phyloP scores from a whole-genome alignment of 345 rosid species.

The Psidium guajava region DNA sequence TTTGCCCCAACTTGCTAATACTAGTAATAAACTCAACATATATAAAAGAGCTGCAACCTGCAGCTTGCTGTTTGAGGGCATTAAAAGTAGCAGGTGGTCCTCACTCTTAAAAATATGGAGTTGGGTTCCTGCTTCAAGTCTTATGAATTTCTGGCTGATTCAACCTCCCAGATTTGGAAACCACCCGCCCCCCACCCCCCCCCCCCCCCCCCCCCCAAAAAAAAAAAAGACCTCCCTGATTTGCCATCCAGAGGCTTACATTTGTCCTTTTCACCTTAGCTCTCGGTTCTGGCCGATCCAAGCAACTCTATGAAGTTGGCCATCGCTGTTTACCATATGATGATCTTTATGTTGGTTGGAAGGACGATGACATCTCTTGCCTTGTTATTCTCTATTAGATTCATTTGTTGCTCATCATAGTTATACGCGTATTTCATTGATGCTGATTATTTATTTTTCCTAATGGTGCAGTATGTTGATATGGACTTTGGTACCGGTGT shows the following conservation, averaged over 20 bases:
- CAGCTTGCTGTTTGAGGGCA: neutral
- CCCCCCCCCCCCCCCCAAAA: too few relatives aligned
- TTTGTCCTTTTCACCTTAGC: neutral
- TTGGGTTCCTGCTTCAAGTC: neutral
- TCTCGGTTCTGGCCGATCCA: neutral
- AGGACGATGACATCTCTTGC: neutral
- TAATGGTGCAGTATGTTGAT: conserved; percentile 66
- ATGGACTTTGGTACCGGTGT: conserved; percentile 99
- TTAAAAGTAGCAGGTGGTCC: neutral
- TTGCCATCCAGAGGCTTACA: neutral
- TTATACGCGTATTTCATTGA: neutral
- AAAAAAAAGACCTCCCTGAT: neutral
- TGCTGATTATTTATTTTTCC: neutral
- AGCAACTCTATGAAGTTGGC: neutral
- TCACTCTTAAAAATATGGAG: neutral
- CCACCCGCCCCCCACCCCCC: too few relatives aligned
- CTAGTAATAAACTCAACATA: too few relatives aligned
- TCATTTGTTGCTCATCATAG: neutral
- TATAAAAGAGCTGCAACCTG: neutral
- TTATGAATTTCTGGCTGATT: neutral
- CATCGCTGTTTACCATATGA: neutral
- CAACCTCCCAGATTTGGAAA: neutral
- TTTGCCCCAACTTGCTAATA: too few relatives aligned
- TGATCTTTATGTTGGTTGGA: neutral
- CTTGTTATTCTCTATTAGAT: neutral